These are phyloP conservation scores for Cyberlindnera petersonii DNA, from an alignment of 805 yeast species.

Conservation along the genomic window DNA sequence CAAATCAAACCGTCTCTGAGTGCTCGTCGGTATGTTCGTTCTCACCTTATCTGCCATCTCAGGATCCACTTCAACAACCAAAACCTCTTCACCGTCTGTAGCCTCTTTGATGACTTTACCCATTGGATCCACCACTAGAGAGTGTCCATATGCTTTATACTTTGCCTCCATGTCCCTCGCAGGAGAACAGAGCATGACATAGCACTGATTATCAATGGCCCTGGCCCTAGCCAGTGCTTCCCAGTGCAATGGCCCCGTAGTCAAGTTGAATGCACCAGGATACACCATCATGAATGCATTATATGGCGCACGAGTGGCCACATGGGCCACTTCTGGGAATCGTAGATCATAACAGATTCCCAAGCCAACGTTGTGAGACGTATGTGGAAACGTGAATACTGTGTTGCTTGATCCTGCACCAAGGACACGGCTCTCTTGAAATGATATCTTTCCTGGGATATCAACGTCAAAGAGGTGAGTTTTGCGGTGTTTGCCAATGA, in stretches of 20 bases:
- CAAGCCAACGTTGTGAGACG: constrained; percentile 72
- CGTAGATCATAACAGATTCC: constrained; percentile 85
- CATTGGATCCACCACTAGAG: constrained; percentile 58
- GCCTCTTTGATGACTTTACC: constrained; percentile 67
- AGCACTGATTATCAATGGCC: constrained; percentile 72
- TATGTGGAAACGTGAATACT: constrained; percentile 40
- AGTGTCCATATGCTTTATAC: constrained; percentile 67
- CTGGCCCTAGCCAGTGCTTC: constrained; percentile 69
- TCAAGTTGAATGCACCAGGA: constrained; percentile 83
- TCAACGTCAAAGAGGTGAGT: constrained; percentile 31
- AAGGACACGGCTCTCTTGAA: constrained; percentile 54
- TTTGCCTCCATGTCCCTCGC: constrained; percentile 66
- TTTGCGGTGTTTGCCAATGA: constrained; percentile 44
- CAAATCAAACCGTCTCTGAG: constrained; percentile 66
- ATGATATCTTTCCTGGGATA: constrained; percentile 85
- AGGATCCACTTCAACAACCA: constrained; percentile 66
- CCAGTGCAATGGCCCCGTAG: constrained; percentile 85
- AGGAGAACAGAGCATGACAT: constrained; percentile 80
- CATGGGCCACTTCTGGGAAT: constrained; percentile 72
- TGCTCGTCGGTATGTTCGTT: constrained; percentile 57
- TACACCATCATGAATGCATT: constrained; percentile 72
- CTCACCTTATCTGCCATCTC: constrained; percentile 51
- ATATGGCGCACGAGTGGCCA: constrained; percentile 39
- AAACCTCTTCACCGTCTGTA: constrained; percentile 66
- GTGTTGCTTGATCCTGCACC: constrained; percentile 15